These are phyloP conservation scores for Ilex aquifolium DNA, from an alignment of 257 asterid species.

Conservation along the genomic window DNA sequence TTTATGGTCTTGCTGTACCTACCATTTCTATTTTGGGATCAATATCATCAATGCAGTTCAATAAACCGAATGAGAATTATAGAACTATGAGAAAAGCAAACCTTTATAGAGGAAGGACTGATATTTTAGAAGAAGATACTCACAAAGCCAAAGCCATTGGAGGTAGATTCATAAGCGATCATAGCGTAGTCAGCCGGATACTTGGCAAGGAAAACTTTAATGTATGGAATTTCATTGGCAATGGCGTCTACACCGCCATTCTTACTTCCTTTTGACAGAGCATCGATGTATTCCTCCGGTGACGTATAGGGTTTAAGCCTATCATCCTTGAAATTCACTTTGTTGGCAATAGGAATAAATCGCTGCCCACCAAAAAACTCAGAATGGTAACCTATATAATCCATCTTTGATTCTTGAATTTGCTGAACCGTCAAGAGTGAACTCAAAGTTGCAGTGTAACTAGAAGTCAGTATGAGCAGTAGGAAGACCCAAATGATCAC, in stretches of 20 bases:
- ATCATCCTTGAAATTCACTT: constrained; percentile 19
- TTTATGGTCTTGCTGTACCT: too few relatives aligned
- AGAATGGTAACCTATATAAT: constrained; percentile 22
- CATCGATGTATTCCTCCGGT: constrained; percentile 8
- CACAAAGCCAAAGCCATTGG: constrained; percentile 39
- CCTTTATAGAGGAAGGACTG: neutral
- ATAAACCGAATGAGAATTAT: too few relatives aligned
- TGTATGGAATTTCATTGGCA: constrained; percentile 37
- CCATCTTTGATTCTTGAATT: constrained; percentile 19
- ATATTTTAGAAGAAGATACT: constrained; percentile 10
- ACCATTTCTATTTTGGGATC: too few relatives aligned
- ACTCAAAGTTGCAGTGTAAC: constrained; percentile 43
- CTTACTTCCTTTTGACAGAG: constrained; percentile 30
- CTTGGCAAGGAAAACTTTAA: constrained; percentile 21
- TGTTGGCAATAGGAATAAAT: constrained; percentile 1
- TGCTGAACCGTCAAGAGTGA: constrained; percentile 37
- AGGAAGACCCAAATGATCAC: constrained; percentile 40
- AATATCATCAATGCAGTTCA: too few relatives aligned
- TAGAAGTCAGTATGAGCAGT: constrained; percentile 41
- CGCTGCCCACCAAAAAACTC: constrained; percentile 4
- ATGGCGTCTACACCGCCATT: constrained; percentile 38
- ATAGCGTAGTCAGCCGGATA: constrained; percentile 25
- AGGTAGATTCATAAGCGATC: constrained; percentile 12
- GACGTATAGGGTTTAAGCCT: constrained; percentile 8
- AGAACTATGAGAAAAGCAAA: too few relatives aligned